Evolutionary conservation across 1,139 yeast species (phyloP), one percentile per base, ranked within the genome.

Genomic region (Barnettozyma hawaiiensis): DNA sequence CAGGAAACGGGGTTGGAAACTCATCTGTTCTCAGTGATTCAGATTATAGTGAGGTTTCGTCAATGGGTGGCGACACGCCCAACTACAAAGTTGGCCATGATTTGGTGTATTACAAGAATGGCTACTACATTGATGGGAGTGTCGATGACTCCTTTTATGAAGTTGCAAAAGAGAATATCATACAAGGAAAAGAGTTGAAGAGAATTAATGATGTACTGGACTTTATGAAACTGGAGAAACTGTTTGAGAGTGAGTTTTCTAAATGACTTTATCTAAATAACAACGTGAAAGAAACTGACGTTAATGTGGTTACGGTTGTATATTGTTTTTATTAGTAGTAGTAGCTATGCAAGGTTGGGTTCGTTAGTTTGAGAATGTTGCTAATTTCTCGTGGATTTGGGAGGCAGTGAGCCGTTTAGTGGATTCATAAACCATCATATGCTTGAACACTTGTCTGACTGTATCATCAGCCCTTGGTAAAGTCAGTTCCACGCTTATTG

Each of bases 351-450:
- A 20, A 16, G 24, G 21, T 3, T 16, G 12, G 14, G 9, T 20
- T 6, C 5, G 5, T 26, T 26, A n/a, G 9, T 26, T 24, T 12
- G 27, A n/a, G 29, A n/a, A n/a, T 8, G 8, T 16, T 23, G 20
- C 28, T 6, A 34, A 21, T 23, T 14, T 22, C 5, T 47, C 26
- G 7, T 57, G 49, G 3, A 64, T 49, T 23, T 54, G 47, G 1
- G 46, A 32, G 10, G 74, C 67, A n/a, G 62, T 45, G 22, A 65
- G 44, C 42, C 79, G 57, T 5, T 55, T 37, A 1, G 62, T 45
- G 1, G 72, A 66, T 45, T 73, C 66, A 47, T 64, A 75, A 16
- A 60, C 51, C 55, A 71, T 63, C 66, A 72, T 65, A 12, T 50
- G 43, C 28, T 45, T 42, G 26, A 53, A 49, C 2, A 47, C 24